Evolutionary conservation across 176 grass and related monocot genomes (phyloP), one percentile per base, ranked within the genome.

Genomic region (Pontederia paniculata): DNA sequence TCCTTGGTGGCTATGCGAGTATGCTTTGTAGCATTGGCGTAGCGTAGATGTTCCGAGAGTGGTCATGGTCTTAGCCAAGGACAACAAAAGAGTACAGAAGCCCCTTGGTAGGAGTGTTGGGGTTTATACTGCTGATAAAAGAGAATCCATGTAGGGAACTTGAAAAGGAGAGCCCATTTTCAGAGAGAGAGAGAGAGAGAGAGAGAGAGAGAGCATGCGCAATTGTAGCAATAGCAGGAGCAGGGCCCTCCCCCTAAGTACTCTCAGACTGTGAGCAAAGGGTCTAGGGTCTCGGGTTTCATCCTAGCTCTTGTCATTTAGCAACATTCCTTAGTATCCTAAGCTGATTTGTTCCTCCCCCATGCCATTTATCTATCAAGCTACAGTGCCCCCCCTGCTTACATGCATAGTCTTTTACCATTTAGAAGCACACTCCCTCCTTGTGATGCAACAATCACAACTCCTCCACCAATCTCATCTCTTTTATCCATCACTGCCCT

Each of bases 271-370:
- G n/a, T n/a, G n/a, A n/a, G n/a, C n/a, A n/a, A n/a, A n/a, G n/a
- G 18, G 50, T 28, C 23, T 18, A 42, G 51, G 17, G 14, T 42
- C 43, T 60, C 13, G 58, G 58, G 58, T 23, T 62, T 45, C 58
- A 46, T 62, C 42, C 43, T 37, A 5, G 28, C 28, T 45, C 43
- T 61, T 62, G 58, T 10, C 58, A 20, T 62, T 62, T 62, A 45
- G 58, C 58, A 21, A 46, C 58, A 46, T 62, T 57, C 55, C 13
- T n/a, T 57, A 16, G 55, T 15, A 57, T 57, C 55, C 55, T 57
- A 57, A 41, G 55, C 55, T 57, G 55, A 57, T 28, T 16, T 57
- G 51, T 53, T 20, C 51, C 51, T 5, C 51, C 51, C 51, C 51
- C 51, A 53, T 53, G 51, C 23, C 23, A 9, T 57, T 16, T 57